Evolutionary conservation across 1,284 basidiomycete genomes (phyloP).

Genomic region (Ustilago bromivora): DNA sequence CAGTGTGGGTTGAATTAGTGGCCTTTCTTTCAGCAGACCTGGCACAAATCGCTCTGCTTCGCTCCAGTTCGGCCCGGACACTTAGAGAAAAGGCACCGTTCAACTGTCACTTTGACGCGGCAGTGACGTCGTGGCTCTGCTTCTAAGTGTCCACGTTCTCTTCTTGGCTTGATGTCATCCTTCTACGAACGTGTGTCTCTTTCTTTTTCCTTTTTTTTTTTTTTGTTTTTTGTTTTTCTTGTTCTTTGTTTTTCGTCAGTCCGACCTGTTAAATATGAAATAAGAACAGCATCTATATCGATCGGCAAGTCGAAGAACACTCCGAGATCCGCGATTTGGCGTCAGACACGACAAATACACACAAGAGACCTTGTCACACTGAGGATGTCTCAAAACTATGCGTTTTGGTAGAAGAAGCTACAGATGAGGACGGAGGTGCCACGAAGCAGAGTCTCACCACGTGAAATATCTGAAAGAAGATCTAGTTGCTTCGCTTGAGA

Average conservation of each 20-base stretch:
- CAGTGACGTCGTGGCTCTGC: conserved; percentile 23
- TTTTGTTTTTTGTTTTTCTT: no score
- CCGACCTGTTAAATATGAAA: no score
- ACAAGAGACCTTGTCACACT: no score
- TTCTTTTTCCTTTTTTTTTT: neutral
- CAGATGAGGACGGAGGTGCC: neutral
- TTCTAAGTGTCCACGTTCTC: conserved; percentile 28
- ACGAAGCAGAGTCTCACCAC: neutral
- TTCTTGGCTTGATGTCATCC: conserved; percentile 2
- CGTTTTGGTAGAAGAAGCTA: neutral
- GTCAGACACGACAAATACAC: no score
- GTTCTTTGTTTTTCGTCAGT: no score
- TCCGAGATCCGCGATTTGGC: neutral
- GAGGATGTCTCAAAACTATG: neutral
- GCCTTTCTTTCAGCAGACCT: conserved; percentile 42
- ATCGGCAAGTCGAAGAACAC: neutral
- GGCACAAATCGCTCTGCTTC: conserved; percentile 26
- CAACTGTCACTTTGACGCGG: neutral
- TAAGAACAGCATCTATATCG: no score
- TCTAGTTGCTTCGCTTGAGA: conserved; percentile 46
- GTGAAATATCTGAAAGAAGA: neutral
- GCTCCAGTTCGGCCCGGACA: conserved; percentile 38
- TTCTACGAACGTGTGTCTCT: conserved; percentile 1
- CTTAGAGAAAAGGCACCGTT: conserved; percentile 12
- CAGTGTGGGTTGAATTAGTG: neutral